Conservation (phyloP, 2,329 filamentous ascomycete genomes). For the Aspergillus vadensis region DNA sequence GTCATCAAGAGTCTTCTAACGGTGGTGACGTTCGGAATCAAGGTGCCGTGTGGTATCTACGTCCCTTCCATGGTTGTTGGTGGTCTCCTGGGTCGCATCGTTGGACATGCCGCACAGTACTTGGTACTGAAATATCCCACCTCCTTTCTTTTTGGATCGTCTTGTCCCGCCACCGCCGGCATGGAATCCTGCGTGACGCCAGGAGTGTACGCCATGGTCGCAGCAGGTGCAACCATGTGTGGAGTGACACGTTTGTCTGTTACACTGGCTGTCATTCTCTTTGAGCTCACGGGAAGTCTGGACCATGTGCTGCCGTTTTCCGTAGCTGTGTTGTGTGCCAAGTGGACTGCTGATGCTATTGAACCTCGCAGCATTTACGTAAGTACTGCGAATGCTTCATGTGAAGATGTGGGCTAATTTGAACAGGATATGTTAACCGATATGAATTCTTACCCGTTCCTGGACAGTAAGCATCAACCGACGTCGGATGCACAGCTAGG, state of each 20-base stretch:
- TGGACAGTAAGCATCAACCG: conserved; percentile 94
- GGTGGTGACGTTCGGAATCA: conserved; percentile 90
- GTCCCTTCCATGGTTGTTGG: conserved; percentile 99
- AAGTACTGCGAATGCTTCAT: conserved; percentile 37
- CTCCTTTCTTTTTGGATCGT: conserved; percentile 68
- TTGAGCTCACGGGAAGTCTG: conserved; percentile 91
- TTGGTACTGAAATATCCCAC: conserved; percentile 72
- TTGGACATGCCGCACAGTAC: conserved; percentile 84
- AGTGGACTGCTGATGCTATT: conserved; percentile 95
- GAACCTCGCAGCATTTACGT: conserved; percentile 93
- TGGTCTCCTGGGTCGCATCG: conserved; percentile 82
- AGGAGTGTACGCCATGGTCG: conserved; percentile 93
- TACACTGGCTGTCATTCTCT: conserved; percentile 90
- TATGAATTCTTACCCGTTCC: conserved; percentile 95
- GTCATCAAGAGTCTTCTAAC: conserved; percentile 88
- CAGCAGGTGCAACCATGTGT: conserved; percentile 96
- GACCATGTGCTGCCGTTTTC: conserved; percentile 96
- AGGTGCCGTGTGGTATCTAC: conserved; percentile 95
- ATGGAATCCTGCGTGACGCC: conserved; percentile 88
- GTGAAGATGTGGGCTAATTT: conserved; percentile 20
- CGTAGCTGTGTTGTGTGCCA: conserved; percentile 86
- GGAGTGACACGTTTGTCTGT: conserved; percentile 92
- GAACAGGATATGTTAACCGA: conserved; percentile 81
- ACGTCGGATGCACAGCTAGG: conserved; percentile 85
- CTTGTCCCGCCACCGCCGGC: conserved; percentile 67